Base-by-base conservation (phyloP, 2,329 filamentous ascomycete genomes). In the Beauveria bassiana region DNA sequence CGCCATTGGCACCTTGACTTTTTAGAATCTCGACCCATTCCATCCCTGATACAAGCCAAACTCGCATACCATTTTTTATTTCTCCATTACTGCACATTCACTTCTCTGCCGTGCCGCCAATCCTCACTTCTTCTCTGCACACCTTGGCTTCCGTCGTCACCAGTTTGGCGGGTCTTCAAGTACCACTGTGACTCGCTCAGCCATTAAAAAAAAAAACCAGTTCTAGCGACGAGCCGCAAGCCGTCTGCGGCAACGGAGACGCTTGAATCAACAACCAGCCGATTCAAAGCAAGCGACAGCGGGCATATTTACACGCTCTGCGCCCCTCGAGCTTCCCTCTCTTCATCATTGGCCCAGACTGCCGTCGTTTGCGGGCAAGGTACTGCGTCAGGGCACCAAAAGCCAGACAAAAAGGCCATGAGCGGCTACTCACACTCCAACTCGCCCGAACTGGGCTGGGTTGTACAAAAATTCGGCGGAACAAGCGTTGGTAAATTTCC, bases 401-500 rank as follows among this genome's bases (percentile, higher is more conserved):
- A 42, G 20, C 7, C 18, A 24, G 18, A 50, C 26, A 49, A 7
- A 49, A 7, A 40, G 12, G 62, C 22, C 47, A 75, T 75, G 74
- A 73, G 70, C 60, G 70, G 69, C 64, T 70, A 70, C 18, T 67
- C 68, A 46, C 65, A 70, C 63, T 69, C 65, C 66, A 78, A 78
- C 66, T 68, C 71, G 54, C 69, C 72, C 60, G 68, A 69, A 52
- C 77, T 79, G 65, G 80, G 81, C 67, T 96, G 92, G 93, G 82
- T 96, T 34, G 89, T 97, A 56, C 92, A 96, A 74, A 97, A 97
- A 76, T 96, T 96, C 74, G 93, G 93, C 65, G 93, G 93, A 57
- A 99, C 93, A 58, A 96, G 91, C 71, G 90, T 98, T 57, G 95
- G 93, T 68, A 98, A 98, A 77, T 96, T 96, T 70, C 88, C 93